These are phyloP conservation scores for Phytophthora rubi DNA, from an alignment of 352 stramenopile genomes.

Conservation along the genomic window DNA sequence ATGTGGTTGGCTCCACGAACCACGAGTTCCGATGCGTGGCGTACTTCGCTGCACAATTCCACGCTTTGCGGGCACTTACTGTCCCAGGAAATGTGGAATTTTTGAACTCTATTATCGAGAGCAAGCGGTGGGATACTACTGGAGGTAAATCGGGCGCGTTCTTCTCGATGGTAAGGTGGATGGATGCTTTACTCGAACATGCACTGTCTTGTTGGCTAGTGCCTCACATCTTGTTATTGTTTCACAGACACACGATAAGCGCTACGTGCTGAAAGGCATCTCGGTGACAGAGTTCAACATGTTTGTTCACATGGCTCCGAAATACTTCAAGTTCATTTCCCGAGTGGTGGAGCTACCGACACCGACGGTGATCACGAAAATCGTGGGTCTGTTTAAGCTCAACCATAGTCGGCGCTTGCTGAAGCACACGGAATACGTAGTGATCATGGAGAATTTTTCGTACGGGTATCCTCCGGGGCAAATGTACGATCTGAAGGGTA, in stretches of 20 bases:
- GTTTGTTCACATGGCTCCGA: conserved; percentile 89
- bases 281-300: conserved; percentile 90
- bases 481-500: conserved; percentile 90
- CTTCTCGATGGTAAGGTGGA: conserved; percentile 75
- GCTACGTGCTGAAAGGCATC: conserved; percentile 87
- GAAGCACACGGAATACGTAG: conserved; percentile 83
- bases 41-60: conserved; percentile 87
- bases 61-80: conserved; percentile 72
- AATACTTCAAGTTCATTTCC: conserved; percentile 90
- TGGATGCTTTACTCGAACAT: neutral
- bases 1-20: conserved; percentile 50
- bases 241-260: conserved; percentile 79
- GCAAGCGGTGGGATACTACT: conserved; percentile 75
- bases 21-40: conserved; percentile 75
- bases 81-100: conserved; percentile 77
- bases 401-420: conserved; percentile 63
- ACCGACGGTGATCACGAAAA: conserved; percentile 84
- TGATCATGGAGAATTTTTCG: conserved; percentile 89
- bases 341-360: conserved; percentile 60
- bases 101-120: conserved; percentile 84
- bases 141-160: conserved; percentile 88
- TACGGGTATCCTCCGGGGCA: conserved; percentile 80
- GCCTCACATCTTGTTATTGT: conserved; percentile 14
- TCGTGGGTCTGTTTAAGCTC: conserved; percentile 85
- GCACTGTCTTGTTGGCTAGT: neutral